Percentiles rank a stretch among this genome's conserved stretches.
Evolutionary conservation across 768 basidiomycete genomes (phyloP).

Genomic region (Piloderma croceum): DNA sequence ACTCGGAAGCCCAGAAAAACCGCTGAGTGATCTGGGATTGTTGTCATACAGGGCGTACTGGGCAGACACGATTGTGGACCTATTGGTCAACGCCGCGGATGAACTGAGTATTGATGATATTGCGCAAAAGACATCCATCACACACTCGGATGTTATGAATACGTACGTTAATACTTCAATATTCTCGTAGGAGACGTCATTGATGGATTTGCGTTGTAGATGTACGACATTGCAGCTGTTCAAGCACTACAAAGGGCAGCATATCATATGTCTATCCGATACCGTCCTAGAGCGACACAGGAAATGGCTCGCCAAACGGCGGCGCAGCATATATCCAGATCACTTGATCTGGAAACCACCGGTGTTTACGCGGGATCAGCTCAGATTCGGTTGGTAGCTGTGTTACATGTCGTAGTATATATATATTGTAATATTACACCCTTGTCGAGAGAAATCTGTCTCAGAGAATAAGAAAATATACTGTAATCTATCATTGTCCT

Average conservation of each 20-base stretch:
- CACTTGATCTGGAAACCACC: slow-evolving; percentile 92
- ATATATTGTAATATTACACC: too few relatives aligned
- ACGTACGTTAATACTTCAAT: slow-evolving; percentile 62
- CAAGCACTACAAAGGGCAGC: slow-evolving; percentile 92
- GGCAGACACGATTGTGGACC: slow-evolving; percentile 93
- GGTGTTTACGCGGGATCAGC: slow-evolving; percentile 83
- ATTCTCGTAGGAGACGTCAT: neutral
- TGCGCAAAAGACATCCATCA: slow-evolving; percentile 91
- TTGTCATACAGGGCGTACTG: slow-evolving; percentile 94
- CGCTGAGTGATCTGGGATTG: slow-evolving; percentile 88
- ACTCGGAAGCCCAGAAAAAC: slow-evolving; percentile 96
- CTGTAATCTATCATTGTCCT: too few relatives aligned
- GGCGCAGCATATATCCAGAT: slow-evolving; percentile 73
- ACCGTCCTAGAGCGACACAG: slow-evolving; percentile 87
- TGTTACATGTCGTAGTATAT: too few relatives aligned
- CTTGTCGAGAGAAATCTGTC: too few relatives aligned
- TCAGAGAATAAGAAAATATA: too few relatives aligned
- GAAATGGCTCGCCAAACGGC: slow-evolving; percentile 73
- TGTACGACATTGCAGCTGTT: slow-evolving; percentile 93
- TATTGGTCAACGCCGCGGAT: slow-evolving; percentile 62
- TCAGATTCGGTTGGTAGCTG: slow-evolving; percentile 78
- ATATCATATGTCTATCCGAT: slow-evolving; percentile 89
- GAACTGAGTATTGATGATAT: slow-evolving; percentile 95
- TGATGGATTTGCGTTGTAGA: slow-evolving; percentile 36
- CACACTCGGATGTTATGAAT: slow-evolving; percentile 95